Percentiles rank a stretch among this genome's conserved stretches.
Conservation (phyloP, 306 rosid genomes). For the Ochetophila trinervis region DNA sequence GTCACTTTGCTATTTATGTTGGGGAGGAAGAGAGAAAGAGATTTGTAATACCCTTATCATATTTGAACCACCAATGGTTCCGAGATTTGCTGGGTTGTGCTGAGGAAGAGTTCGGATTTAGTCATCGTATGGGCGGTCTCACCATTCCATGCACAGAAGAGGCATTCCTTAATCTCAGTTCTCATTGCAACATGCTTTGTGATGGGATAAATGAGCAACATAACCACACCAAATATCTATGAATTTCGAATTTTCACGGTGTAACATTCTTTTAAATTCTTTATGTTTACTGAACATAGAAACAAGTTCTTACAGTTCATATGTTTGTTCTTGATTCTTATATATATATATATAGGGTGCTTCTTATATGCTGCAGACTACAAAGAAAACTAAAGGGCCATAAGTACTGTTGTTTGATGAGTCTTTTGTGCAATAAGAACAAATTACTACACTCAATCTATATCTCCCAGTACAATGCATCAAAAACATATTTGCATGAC, state of each 20-base stretch:
- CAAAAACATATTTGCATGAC: too few relatives aligned
- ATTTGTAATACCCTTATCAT: background rate
- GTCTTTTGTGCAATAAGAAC: background rate
- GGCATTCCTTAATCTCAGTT: constrained; percentile 1
- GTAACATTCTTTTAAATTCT: too few relatives aligned
- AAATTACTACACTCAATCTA: background rate
- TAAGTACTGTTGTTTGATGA: background rate
- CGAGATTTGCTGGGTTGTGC: background rate
- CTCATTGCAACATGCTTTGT: constrained; percentile 3
- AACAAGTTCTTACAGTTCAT: too few relatives aligned
- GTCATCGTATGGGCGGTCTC: constrained; percentile 16
- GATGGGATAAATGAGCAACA: background rate
- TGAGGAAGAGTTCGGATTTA: constrained; percentile 14
- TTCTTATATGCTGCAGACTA: background rate
- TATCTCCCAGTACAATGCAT: too few relatives aligned
- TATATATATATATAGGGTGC: background rate
- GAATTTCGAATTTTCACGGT: too few relatives aligned
- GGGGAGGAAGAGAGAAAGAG: constrained; percentile 9
- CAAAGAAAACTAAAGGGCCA: background rate
- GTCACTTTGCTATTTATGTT: constrained; percentile 24
- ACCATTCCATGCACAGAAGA: constrained; percentile 22
- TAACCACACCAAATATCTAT: too few relatives aligned
- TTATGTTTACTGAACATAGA: background rate
- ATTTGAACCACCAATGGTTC: constrained; percentile 12
- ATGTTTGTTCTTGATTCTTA: too few relatives aligned